These are phyloP conservation scores for Phytophthora sansomeana DNA, from an alignment of 352 stramenopile genomes.

Conservation along the genomic window DNA sequence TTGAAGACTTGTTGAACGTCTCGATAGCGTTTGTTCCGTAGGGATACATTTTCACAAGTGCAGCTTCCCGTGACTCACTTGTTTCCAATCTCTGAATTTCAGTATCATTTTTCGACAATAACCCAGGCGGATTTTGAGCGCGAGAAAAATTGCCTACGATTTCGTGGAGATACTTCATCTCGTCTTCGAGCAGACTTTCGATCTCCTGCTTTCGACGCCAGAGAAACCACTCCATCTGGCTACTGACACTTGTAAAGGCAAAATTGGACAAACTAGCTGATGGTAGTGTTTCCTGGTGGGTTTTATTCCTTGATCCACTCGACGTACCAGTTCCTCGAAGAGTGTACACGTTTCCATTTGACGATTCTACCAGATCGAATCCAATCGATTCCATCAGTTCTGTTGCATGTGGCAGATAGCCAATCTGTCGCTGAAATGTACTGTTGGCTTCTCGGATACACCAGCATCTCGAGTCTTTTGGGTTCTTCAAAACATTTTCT, in stretches of 20 bases:
- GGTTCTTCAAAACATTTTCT: conserved; percentile 74
- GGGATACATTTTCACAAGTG: conserved; percentile 61
- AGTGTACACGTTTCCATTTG: conserved; percentile 54
- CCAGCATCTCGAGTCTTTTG: conserved; percentile 75
- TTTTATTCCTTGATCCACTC: not conserved
- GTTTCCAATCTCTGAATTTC: not conserved
- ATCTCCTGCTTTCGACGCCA: conserved; percentile 81
- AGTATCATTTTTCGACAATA: not conserved
- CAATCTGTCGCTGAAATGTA: conserved; percentile 68
- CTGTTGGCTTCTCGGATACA: conserved; percentile 68
- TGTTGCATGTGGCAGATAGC: conserved; percentile 50
- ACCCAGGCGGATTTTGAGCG: not conserved
- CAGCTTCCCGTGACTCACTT: conserved; percentile 6
- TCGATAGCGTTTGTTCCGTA: conserved; percentile 66
- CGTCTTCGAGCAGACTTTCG: conserved; percentile 59
- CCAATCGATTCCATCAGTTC: conserved; percentile 77
- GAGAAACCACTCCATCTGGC: conserved; percentile 82
- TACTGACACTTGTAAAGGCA: conserved; percentile 62
- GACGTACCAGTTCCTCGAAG: conserved; percentile 54
- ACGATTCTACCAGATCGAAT: conserved; percentile 52
- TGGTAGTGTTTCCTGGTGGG: not conserved
- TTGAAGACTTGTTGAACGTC: conserved; percentile 53
- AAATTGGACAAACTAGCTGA: conserved; percentile 65
- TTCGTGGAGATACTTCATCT: conserved; percentile 66
- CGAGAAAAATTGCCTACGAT: conserved; percentile 25